Evolutionary conservation across 2,329 filamentous ascomycete genomes (phyloP), one percentile per base, ranked within the genome.

Genomic region (Hymenoscyphus albidus): DNA sequence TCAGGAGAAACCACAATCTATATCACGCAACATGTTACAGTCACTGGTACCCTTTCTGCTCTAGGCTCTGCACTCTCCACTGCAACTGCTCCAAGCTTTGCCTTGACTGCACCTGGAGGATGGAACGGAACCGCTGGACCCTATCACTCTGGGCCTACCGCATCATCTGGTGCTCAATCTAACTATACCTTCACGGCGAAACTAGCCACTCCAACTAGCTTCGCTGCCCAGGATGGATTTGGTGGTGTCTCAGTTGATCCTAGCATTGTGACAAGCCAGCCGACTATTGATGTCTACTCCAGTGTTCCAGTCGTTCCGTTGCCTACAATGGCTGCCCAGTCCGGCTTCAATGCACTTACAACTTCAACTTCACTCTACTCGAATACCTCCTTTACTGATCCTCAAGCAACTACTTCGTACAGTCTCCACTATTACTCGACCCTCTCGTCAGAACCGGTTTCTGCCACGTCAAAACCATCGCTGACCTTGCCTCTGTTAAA

Each of bases 121-220:
- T 73, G 70, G 71, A 72, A 73, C 44, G 42, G 35, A 40, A 51
- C 44, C 14, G 44, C 35, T 35, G 54, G 9, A 2, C 32, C 54
- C 2, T 32, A 38, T 27, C 16, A 32, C 54, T 32, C 44, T 31
- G 59, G 44, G 31, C 22, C 58, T 31, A 38, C 48, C 1, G 48
- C 31, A n/a, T 35, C 27, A 10, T 58, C 61, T 51, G 39, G 38
- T 18, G 18, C 27, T 13, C 14, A 38, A 1, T 13, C 32, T 22
- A 22, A 44, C 32, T 18, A 54, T 32, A 51, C 40, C 9, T 42
- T 40, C 16, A 59, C 39, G 22, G 40, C 14, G 3, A 59, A 44
- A 16, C 61, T 54, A 22, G 42, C 64, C 13, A 22, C 35, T 18
- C 31, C 59, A 12, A 35, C 27, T 42, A 39, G 58, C 16, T 38